These are phyloP conservation scores for Talaromyces stipitatus DNA, from an alignment of 495 filamentous ascomycete species.

Conservation along the genomic window DNA sequence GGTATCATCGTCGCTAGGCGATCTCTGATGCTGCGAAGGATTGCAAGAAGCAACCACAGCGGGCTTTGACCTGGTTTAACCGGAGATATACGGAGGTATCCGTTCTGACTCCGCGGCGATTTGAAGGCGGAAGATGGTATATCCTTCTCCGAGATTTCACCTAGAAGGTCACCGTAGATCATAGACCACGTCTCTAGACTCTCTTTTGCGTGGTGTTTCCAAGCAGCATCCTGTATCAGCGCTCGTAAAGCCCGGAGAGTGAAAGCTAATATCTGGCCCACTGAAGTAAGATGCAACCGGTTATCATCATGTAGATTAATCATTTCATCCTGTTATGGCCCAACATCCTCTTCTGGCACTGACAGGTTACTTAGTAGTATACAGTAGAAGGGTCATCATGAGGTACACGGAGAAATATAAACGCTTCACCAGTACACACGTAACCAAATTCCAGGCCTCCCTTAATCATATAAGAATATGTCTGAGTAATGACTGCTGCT, in stretches of 20 bases:
- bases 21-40: slow-evolving; percentile 3
- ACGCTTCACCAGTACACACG: slow-evolving; percentile 36
- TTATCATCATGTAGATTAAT: slow-evolving; percentile 3
- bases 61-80: slow-evolving; percentile 16
- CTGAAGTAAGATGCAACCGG: slow-evolving; percentile 11
- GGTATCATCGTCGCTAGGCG: slow-evolving; percentile 8
- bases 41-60: slow-evolving; percentile 3
- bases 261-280: slow-evolving; percentile 12
- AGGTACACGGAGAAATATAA: slow-evolving; percentile 34
- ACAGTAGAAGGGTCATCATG: slow-evolving; percentile 26
- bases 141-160: slow-evolving; percentile 20
- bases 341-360: slow-evolving; percentile 30
- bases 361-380: slow-evolving; percentile 29
- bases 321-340: slow-evolving; percentile 5
- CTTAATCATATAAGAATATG: slow-evolving; percentile 36
- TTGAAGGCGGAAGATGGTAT: slow-evolving; percentile 14
- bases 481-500: slow-evolving; percentile 30
- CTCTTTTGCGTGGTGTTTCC: slow-evolving; percentile 9
- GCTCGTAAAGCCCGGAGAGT: slow-evolving; percentile 10
- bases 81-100: slow-evolving; percentile 12
- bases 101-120: slow-evolving; percentile 9
- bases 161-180: slow-evolving; percentile 26
- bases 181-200: slow-evolving; percentile 26
- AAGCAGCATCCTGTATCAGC: slow-evolving; percentile 5
- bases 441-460: slow-evolving; percentile 32